These are phyloP conservation scores for Larix kaempferi DNA, from an alignment of 75 land plant genomes.

Conservation along the genomic window DNA sequence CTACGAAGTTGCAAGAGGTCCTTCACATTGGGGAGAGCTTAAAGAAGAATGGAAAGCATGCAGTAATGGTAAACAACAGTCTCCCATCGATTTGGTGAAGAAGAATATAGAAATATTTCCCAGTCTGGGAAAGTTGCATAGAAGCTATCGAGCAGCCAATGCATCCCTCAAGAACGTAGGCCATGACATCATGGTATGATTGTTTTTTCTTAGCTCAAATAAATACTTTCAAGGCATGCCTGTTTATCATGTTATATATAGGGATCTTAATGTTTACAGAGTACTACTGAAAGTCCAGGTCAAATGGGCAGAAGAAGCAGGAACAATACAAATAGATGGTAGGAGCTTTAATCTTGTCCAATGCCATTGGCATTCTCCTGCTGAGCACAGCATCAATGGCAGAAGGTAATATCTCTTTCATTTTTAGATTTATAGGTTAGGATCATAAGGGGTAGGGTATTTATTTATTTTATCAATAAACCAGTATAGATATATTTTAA, in stretches of 20 bases:
- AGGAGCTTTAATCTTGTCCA: conserved; percentile 3
- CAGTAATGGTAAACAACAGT: conserved; percentile 28
- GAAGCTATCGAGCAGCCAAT: conserved; percentile 14
- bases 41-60: conserved; percentile 29
- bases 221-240: not conserved
- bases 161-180: conserved; percentile 27
- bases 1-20: conserved; percentile 35
- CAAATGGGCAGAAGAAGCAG: conserved; percentile 12
- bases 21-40: conserved; percentile 38
- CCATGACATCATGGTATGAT: conserved; percentile 23
- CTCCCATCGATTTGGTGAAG: conserved; percentile 32
- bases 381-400: conserved; percentile 10
- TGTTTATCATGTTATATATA: not conserved
- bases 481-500: not conserved
- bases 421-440: not conserved
- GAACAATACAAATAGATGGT: conserved; percentile 8
- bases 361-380: conserved; percentile 17
- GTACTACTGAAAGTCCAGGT: conserved; percentile 11
- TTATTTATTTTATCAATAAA: not conserved
- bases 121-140: conserved; percentile 11
- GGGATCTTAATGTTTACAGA: not conserved
- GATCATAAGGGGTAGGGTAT: not conserved
- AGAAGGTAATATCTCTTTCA: conserved; percentile 5
- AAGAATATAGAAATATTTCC: too few relatives aligned
- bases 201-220: not conserved